Base-by-base conservation (phyloP, 23 red algal species). In the Pyropia haitanensis region DNA sequence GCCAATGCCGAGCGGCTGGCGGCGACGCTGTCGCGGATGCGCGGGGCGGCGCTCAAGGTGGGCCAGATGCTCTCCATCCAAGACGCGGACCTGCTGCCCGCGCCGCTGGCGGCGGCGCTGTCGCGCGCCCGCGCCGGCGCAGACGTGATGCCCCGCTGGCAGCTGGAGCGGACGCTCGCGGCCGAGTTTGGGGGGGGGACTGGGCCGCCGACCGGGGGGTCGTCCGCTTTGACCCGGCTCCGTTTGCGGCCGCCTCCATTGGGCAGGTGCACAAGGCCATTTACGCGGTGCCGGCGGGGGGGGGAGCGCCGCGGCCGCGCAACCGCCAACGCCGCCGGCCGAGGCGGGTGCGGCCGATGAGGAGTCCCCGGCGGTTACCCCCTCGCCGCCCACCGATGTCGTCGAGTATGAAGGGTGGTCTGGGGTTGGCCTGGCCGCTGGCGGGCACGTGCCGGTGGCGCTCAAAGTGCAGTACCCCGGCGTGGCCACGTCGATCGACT, bases 401-500 rank as follows among this genome's bases (percentile, higher is more conserved):
- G 39, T 46, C 10, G 39, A 46, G 39, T 46, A 46, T 46, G 39
- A 46, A 1, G 39, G 39, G 8, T 46, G 39, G 39, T 46, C 39
- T 9, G 39, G 39, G 10, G 22, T 53, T 20, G 56, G 44, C 3
- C 7, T 55, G 29, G 56, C 44, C 19, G 48, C 25, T 20, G 71
- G 53, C 8, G 65, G 44, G 34, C 16, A 67, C 17, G 61, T 54
- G 5, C 9, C 24, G 6, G 62, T 91, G 5, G 75, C 70, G 68
- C 34, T 91, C 29, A 91, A 91, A 76, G 80, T 91, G 58, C 87
- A 91, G 71, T 91, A 91, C 26, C 87, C 87, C 18, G 87, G 87
- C 21, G 87, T 91, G 24, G 87, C 75, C 2, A 30, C 27, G 39
- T 63, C 53, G 21, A 91, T 91, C 16, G 68, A 76, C 32, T 82